phyloP scores from a whole-genome alignment of 768 basidiomycete species.

The Lactarius quietus region DNA sequence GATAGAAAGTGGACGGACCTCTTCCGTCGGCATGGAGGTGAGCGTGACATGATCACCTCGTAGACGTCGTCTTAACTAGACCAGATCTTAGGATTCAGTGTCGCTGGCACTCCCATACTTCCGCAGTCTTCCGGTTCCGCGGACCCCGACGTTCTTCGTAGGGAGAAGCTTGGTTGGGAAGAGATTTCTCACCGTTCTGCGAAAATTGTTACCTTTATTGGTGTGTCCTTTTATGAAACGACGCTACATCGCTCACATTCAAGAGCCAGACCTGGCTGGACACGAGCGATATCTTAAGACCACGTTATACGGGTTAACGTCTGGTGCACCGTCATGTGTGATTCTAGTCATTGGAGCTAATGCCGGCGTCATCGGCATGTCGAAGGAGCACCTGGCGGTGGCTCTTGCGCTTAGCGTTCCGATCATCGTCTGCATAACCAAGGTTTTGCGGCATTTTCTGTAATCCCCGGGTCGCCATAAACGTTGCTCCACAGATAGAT shows the following conservation, averaged over 20 bases:
- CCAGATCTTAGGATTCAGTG: slow-evolving; percentile 86
- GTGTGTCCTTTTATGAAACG: slow-evolving; percentile 34
- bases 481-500: slow-evolving; percentile 59
- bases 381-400: slow-evolving; percentile 95
- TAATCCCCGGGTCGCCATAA: background rate
- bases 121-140: slow-evolving; percentile 55
- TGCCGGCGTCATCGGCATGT: slow-evolving; percentile 88
- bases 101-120: slow-evolving; percentile 72
- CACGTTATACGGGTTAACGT: slow-evolving; percentile 91
- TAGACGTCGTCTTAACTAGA: background rate
- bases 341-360: slow-evolving; percentile 95
- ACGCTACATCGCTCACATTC: background rate
- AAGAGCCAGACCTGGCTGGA: slow-evolving; percentile 76
- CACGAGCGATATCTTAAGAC: slow-evolving; percentile 93
- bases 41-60: slow-evolving; percentile 21
- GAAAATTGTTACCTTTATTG: slow-evolving; percentile 93
- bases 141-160: slow-evolving; percentile 62
- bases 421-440: slow-evolving; percentile 90
- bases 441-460: slow-evolving; percentile 45
- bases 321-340: slow-evolving; percentile 88
- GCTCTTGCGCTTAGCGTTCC: slow-evolving; percentile 91
- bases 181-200: slow-evolving; percentile 85
- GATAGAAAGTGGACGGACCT: slow-evolving; percentile 91
- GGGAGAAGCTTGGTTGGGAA: slow-evolving; percentile 94
- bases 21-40: slow-evolving; percentile 96